Evolutionary conservation across 805 yeast genomes (phyloP).

Genomic region (Pichia phayaonensis): DNA sequence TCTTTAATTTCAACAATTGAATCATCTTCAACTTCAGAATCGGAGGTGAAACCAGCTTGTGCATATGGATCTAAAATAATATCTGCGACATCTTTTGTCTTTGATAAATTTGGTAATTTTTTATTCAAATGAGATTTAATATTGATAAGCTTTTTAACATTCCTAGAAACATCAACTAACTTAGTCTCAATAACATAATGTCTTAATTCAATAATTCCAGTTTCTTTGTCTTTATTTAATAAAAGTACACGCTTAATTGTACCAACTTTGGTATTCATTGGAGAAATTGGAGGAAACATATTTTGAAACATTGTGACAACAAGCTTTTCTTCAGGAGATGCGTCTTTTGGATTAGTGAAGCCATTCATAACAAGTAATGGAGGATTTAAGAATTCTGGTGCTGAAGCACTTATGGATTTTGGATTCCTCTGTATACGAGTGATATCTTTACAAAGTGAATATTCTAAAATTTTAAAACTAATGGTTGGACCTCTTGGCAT

Average conservation of each 20-base stretch:
- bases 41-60: slow-evolving; percentile 64
- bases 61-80: slow-evolving; percentile 77
- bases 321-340: slow-evolving; percentile 68
- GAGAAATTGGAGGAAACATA: slow-evolving; percentile 91
- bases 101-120: slow-evolving; percentile 60
- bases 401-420: slow-evolving; percentile 61
- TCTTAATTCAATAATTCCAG: slow-evolving; percentile 73
- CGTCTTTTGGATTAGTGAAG: slow-evolving; percentile 61
- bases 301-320: slow-evolving; percentile 87
- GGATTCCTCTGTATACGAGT: slow-evolving; percentile 64
- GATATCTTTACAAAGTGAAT: slow-evolving; percentile 79
- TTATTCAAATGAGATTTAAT: slow-evolving; percentile 55
- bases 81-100: slow-evolving; percentile 71
- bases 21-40: slow-evolving; percentile 91
- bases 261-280: slow-evolving; percentile 65
- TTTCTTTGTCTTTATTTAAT: slow-evolving; percentile 62
- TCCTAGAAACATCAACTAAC: slow-evolving; percentile 68
- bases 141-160: slow-evolving; percentile 61
- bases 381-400: slow-evolving; percentile 61
- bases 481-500: slow-evolving; percentile 94
- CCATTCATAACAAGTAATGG: slow-evolving; percentile 92
- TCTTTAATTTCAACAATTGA: slow-evolving; percentile 58
- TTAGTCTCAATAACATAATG: slow-evolving; percentile 87
- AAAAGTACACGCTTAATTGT: slow-evolving; percentile 79
- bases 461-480: slow-evolving; percentile 68